Percentiles rank a stretch among this genome's conserved stretches.
These are phyloP conservation scores for Candida sp. DNA, from an alignment of 1,139 yeast genomes.

Conservation along the genomic window DNA sequence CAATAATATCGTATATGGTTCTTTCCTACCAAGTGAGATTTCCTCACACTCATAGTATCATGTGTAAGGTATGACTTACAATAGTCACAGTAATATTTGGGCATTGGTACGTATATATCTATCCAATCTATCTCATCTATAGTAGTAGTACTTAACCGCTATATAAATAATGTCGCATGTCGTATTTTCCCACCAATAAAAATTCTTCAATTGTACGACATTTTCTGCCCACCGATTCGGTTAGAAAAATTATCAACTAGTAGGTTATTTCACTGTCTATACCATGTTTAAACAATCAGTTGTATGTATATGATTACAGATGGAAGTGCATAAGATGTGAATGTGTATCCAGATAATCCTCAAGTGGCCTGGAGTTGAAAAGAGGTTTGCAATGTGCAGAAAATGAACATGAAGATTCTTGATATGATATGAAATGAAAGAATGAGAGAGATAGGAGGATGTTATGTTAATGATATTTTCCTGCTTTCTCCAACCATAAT, in stretches of 20 bases:
- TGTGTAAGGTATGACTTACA: slow-evolving; percentile 86
- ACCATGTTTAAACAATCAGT: slow-evolving; percentile 42
- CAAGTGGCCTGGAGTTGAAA: too few relatives aligned
- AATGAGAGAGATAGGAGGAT: too few relatives aligned
- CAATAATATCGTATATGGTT: slow-evolving; percentile 75
- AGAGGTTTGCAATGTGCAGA: not conserved
- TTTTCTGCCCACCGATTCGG: slow-evolving; percentile 15
- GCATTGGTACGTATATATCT: slow-evolving; percentile 24
- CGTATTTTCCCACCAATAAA: slow-evolving; percentile 7
- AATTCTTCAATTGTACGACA: slow-evolving; percentile 9
- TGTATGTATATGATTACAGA: slow-evolving; percentile 21
- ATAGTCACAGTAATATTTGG: slow-evolving; percentile 78
- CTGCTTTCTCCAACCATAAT: too few relatives aligned
- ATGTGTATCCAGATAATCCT: too few relatives aligned
- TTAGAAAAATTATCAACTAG: slow-evolving; percentile 10
- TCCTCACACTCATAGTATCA: slow-evolving; percentile 83
- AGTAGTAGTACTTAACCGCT: not conserved
- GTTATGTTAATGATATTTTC: too few relatives aligned
- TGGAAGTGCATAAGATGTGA: not conserved
- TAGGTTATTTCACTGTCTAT: not conserved
- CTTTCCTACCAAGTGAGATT: slow-evolving; percentile 77
- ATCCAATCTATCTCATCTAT: not conserved
- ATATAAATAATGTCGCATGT: not conserved
- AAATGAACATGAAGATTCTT: not conserved
- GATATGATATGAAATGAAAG: not conserved